Conservation (phyloP, 192 early-diverging fungal species). For the Thamnidium elegans region DNA sequence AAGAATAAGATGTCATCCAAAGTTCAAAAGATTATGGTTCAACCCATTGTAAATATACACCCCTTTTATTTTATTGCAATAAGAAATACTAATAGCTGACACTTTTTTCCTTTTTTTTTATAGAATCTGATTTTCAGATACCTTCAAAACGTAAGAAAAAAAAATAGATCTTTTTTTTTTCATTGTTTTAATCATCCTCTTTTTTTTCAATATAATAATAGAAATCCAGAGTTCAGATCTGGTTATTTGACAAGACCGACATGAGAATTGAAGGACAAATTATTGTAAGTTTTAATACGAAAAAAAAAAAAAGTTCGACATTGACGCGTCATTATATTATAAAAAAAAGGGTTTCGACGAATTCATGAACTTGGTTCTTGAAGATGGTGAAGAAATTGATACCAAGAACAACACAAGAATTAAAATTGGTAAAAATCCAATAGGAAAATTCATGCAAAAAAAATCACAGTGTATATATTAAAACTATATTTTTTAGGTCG, state of each 20-base stretch:
- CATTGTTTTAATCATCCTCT: neutral
- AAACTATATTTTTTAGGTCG: constrained; percentile 50
- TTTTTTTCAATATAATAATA: constrained; percentile 31
- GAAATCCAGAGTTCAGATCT: constrained; percentile 89
- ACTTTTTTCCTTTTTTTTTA: neutral
- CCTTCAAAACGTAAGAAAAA: constrained; percentile 76
- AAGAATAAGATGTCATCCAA: constrained; percentile 54
- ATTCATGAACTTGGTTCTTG: constrained; percentile 96
- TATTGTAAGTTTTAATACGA: constrained; percentile 57
- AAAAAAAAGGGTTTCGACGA: constrained; percentile 91
- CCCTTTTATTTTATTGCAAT: neutral
- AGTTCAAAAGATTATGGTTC: constrained; percentile 84
- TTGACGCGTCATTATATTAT: neutral
- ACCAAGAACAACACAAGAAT: constrained; percentile 75
- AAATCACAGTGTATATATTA: neutral
- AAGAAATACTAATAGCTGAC: neutral
- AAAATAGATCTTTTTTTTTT: neutral
- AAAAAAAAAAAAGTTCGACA: neutral
- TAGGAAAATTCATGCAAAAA: neutral
- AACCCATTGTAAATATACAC: constrained; percentile 66
- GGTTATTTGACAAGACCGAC: constrained; percentile 90
- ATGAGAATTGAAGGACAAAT: constrained; percentile 90
- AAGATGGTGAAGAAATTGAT: constrained; percentile 82
- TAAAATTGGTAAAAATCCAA: constrained; percentile 55
- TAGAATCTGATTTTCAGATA: constrained; percentile 96